phyloP scores from a whole-genome alignment of 2,329 filamentous ascomycete species.

The Chrysoporthe austroafricana region DNA sequence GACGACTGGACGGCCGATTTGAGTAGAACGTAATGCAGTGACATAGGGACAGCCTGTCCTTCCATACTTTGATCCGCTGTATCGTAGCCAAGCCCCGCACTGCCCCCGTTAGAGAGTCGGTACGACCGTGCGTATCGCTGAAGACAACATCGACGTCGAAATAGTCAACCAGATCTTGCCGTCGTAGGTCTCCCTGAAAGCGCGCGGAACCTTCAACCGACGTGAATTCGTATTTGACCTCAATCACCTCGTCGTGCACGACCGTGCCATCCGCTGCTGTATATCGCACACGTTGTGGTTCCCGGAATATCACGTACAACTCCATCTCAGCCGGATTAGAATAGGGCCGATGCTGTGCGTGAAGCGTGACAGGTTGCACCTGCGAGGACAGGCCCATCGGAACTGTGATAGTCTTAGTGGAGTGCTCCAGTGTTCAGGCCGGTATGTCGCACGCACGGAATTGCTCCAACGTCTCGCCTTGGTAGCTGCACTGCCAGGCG shows the following conservation, averaged over 20 bases:
- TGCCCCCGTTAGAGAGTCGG: constrained; percentile 51
- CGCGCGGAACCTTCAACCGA: constrained; percentile 50
- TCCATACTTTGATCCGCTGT: constrained; percentile 57
- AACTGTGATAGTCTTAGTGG: constrained; percentile 39
- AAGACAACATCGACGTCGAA: constrained; percentile 58
- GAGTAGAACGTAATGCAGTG: constrained; percentile 54
- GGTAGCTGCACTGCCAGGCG: constrained; percentile 58
- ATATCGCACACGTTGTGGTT: constrained; percentile 53
- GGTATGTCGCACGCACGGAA: constrained; percentile 44
- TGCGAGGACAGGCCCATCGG: constrained; percentile 50
- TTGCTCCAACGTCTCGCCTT: constrained; percentile 56
- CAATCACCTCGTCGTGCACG: constrained; percentile 52
- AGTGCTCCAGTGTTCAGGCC: constrained; percentile 21
- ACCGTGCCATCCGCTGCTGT: constrained; percentile 50
- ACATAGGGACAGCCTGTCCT: constrained; percentile 50
- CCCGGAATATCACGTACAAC: constrained; percentile 51
- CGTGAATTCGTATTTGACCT: constrained; percentile 56
- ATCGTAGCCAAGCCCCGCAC: constrained; percentile 55
- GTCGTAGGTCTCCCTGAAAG: constrained; percentile 54
- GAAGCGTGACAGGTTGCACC: constrained; percentile 53
- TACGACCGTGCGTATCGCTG: constrained; percentile 54
- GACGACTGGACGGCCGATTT: constrained; percentile 41
- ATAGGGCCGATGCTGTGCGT: constrained; percentile 55
- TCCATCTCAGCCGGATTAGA: constrained; percentile 55
- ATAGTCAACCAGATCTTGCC: constrained; percentile 53